A percentile compares a stretch with the other conserved stretches of the same genome.
Evolutionary conservation across 1,284 basidiomycete species (phyloP).

Genomic region (Moesziomyces antarcticus): DNA sequence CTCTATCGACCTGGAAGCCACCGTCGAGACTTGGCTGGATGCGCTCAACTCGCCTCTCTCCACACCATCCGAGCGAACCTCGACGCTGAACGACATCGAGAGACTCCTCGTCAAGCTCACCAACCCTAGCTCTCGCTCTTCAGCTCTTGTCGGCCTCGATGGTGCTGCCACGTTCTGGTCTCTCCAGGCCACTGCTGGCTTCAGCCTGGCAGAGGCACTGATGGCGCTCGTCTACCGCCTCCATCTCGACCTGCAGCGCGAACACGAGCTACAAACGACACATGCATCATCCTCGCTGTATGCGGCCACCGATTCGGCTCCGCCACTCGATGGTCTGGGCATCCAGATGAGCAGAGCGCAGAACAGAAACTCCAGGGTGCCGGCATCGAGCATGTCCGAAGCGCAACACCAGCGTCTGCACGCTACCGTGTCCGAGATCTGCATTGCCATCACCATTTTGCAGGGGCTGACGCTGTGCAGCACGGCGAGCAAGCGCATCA

Average conservation of each 20-base stretch:
- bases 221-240: conserved; percentile 32
- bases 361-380: not conserved
- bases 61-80: conserved; percentile 26
- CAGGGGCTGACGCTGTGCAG: conserved; percentile 46
- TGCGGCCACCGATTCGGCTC: not conserved
- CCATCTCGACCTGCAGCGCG: conserved; percentile 32
- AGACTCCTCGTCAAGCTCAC: conserved; percentile 29
- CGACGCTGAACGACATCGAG: conserved; percentile 37
- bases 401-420: conserved; percentile 20
- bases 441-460: conserved; percentile 42
- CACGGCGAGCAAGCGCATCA: conserved; percentile 24
- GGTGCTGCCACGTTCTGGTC: conserved; percentile 33
- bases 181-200: conserved; percentile 28
- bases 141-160: conserved; percentile 11
- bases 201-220: conserved; percentile 34
- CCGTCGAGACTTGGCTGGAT: conserved; percentile 32
- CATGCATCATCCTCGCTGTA: not conserved
- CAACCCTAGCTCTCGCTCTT: not conserved
- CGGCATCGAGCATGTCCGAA: conserved; percentile 5
- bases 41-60: conserved; percentile 36
- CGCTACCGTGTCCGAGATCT: conserved; percentile 22
- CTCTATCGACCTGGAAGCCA: conserved; percentile 18
- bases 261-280: conserved; percentile 10
- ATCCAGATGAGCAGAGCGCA: not conserved
- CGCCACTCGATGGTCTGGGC: not conserved